Percentiles rank a stretch among this genome's conserved stretches.
phyloP scores from a whole-genome alignment of 352 stramenopile species.

The Pythium sp. region DNA sequence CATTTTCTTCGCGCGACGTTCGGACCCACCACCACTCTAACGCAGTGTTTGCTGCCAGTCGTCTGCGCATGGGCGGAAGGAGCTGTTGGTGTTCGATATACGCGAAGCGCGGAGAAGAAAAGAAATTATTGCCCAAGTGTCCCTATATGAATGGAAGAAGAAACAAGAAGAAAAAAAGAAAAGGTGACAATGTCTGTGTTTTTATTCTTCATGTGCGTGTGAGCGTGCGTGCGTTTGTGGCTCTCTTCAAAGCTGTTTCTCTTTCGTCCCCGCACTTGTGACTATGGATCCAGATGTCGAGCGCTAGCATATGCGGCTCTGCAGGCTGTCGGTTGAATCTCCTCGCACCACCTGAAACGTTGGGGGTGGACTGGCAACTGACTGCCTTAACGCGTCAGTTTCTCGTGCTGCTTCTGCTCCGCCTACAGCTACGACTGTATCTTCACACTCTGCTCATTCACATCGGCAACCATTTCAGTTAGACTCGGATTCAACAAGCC shows the following conservation, averaged over 20 bases:
- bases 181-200: neutral
- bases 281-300: neutral
- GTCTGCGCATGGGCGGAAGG: neutral
- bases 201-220: neutral
- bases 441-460: conserved; percentile 11
- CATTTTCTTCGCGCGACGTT: conserved; percentile 10
- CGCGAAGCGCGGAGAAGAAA: neutral
- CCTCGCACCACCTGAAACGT: neutral
- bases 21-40: neutral
- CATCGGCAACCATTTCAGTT: neutral
- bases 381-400: neutral
- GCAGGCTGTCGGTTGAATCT: neutral
- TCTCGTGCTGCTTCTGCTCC: neutral
- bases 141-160: conserved; percentile 4
- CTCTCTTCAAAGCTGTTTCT: neutral
- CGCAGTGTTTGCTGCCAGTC: neutral
- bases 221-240: neutral
- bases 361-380: neutral
- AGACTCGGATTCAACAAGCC: no score
- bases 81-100: neutral
- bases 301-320: neutral
- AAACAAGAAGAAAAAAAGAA: neutral
- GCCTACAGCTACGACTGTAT: conserved; percentile 13
- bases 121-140: conserved; percentile 3
- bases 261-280: neutral